Evolutionary conservation across 345 rosid genomes (phyloP), one percentile per base, ranked within the genome.

Genomic region (Arabis hirsuta): DNA sequence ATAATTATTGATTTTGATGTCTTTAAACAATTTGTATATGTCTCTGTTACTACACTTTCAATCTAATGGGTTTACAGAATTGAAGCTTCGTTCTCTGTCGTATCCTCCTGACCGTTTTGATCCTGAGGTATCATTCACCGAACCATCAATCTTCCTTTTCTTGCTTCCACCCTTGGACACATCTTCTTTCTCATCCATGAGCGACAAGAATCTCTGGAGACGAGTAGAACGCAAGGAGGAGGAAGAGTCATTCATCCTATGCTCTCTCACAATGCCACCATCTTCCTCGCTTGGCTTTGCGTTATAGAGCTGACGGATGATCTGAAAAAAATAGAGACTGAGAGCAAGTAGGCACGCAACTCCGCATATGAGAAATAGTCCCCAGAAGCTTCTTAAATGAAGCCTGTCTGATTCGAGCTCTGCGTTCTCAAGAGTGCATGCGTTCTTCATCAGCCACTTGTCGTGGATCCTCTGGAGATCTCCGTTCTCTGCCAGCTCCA

Each of bases 381-480:
- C 99, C 89, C 96, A 84, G 65, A 95, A 95, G 81, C 97, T 91
- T 53, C 76, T 81, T 2, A 91, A 83, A 62, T 90, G 84, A 71
- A 95, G 96, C 64, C 83, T 78, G 75, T 86, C 82, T 36, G 97
- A 87, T 64, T 91, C 97, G 6, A 90, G 47, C 82, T 87, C 90
- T 0, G 89, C 68, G 20, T 64, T 72, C 0, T 95, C 97, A 59
- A 82, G 80, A 81, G 82, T 66, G 86, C 96, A 95, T 14, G 82
- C 41, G 66, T 87, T 85, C 70, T 76, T 76, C 83, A 76, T 77
- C 50, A 95, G 80, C 97, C 99, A 95, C 80, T 91, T 95, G 82
- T 94, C 97, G 52, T 91, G 99, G 76, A 95, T 95, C 67, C 96
- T 81, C 77, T 89, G 97, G 29, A 95, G 87, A 78, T 95, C 97